Evolutionary conservation across 495 filamentous ascomycete species (phyloP), one percentile per base, ranked within the genome.

Genomic region (Staphylotrichum longicolle): DNA sequence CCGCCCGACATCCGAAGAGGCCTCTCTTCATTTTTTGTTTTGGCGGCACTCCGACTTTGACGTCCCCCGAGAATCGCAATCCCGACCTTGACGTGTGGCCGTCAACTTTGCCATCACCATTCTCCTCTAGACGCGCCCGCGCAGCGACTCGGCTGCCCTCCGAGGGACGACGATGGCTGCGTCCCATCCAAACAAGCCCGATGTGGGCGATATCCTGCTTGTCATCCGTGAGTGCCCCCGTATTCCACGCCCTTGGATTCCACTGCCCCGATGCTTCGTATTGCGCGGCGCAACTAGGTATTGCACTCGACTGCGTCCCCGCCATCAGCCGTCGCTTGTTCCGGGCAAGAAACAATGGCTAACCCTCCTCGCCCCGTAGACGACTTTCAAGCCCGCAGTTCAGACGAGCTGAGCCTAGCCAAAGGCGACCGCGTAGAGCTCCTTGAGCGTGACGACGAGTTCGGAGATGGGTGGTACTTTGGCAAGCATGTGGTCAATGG

Each of bases 381-480:
- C 78, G 91, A 96, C 74, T 98, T 98, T 75, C 78, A 84, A 66
- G 90, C 93, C 57, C 86, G 93, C 59, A 93, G 91, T 72, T 86
- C 88, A 48, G 95, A 99, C 75, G 95, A 99, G 77, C 83, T 99
- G 67, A 94, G 82, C 65, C 78, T 99, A 66, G 78, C 82, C 40
- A 94, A 91, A 64, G 91, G 91, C 61, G 93, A 97, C 67, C 87
- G 89, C 37, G 91, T 99, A 55, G 87, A 95, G 76, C 77, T 99
- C 59, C 85, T 96, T 45, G 94, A 98, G 72, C 85, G 95, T 54
- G 93, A 98, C 73, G 93, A 98, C 72, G 95, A 96, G 66, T 99
- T 97, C 74, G 90, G 90, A 54, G 95, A 99, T 78, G 95, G 94
- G 57, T 99, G 95, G 95, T 99, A 90, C 76, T 75, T 96, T 64